Conservation (phyloP, 169 alveolate genomes). For the Besnoitia besnoiti region DNA sequence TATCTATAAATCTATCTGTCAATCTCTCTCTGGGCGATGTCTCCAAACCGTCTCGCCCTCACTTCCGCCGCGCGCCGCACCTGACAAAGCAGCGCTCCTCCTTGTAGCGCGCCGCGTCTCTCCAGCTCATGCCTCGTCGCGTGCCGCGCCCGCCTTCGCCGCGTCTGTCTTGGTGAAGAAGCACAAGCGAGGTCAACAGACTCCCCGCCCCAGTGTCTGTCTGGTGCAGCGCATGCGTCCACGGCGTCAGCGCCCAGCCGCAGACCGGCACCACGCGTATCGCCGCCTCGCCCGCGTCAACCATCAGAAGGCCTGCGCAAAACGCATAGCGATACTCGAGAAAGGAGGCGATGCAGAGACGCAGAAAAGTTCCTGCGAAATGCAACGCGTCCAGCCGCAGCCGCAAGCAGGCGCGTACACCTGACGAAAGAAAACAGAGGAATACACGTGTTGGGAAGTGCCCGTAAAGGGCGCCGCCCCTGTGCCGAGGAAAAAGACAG, state of each 20-base stretch:
- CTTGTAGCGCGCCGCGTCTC: slow-evolving; percentile 50
- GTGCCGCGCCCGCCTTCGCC: not conserved
- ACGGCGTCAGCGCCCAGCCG: slow-evolving; percentile 45
- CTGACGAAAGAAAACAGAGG: too few species aligned
- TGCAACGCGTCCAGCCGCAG: too few species aligned
- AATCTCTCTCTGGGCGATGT: not conserved
- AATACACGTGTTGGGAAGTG: too few species aligned
- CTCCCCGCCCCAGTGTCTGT: slow-evolving; percentile 19
- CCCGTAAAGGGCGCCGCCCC: too few species aligned
- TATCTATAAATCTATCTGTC: too few species aligned
- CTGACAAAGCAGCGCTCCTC: slow-evolving; percentile 51
- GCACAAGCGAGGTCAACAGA: slow-evolving; percentile 44
- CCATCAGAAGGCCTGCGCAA: slow-evolving; percentile 44
- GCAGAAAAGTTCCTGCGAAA: too few species aligned
- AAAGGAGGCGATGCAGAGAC: too few species aligned
- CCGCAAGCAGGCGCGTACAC: too few species aligned
- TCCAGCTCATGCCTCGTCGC: slow-evolving; percentile 33
- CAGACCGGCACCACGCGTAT: slow-evolving; percentile 29
- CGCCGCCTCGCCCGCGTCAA: slow-evolving; percentile 47
- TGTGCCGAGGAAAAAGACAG: too few species aligned
- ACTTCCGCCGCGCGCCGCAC: not conserved
- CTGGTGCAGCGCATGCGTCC: not conserved
- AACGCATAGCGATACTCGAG: too few species aligned
- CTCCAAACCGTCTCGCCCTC: not conserved
- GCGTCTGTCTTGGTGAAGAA: slow-evolving; percentile 38